Base-by-base conservation (phyloP, 768 basidiomycete species). In the Lactarius tabidus region DNA sequence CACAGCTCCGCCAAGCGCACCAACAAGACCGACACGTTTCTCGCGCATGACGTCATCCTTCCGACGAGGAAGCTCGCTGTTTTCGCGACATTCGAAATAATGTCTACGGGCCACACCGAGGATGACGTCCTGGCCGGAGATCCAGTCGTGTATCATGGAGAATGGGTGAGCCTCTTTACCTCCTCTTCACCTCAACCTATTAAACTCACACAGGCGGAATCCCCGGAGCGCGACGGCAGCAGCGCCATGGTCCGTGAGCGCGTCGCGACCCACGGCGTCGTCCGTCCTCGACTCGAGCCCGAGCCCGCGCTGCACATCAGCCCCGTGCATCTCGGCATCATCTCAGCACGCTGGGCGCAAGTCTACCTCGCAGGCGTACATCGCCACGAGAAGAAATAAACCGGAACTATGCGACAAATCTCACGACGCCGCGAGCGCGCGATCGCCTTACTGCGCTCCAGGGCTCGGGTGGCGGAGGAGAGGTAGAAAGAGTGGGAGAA, bases 231-330 rank as follows among this genome's bases (percentile, higher is more conserved):
- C 75, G 59, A 71, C 65, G 82, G 83, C 60, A 26, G 2, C 48
- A 23, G 14, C 45, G 14, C 45, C 23, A 96, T 98, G 87, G 91
- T 98, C 60, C 85, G 96, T 35, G 96, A 98, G 75, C 84, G 96
- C 20, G 86, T 98, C 23, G 87, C 89, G 1, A 90, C 86, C 1
- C 80, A 82, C 18, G 96, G 97, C 4, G 74, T 86, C 18, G 78
- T 93, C 23, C 84, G 95, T n/a, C 80, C 90, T 33, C 33, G 33
- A 1, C 77, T 98, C 48, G 95, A 98, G 68, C 77, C 86, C 0
- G 84, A 87, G 69, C 72, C 78, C 14, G 91, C 86, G 6, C 79
- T 95, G 57, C 79, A 79, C 31, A 75, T 95, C 18, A 84, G 88
- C 0, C 71, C 77, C 1, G 85, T 89, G 39, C 77, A 84, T 54